These are phyloP conservation scores for Torulaspora globosa DNA, from an alignment of 1,139 yeast species.

Conservation along the genomic window DNA sequence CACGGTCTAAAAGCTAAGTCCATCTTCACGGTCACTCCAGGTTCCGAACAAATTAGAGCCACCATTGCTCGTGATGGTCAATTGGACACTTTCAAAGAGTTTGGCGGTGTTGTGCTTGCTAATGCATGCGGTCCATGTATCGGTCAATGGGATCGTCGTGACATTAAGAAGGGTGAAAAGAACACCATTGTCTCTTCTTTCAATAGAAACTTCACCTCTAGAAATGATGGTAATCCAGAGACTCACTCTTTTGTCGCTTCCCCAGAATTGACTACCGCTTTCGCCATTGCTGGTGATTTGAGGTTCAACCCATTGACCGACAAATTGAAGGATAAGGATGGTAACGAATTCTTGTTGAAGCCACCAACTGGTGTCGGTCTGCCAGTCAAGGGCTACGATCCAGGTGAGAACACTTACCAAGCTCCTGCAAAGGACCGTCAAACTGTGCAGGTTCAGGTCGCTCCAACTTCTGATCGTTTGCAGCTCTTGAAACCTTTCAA, in stretches of 20 bases:
- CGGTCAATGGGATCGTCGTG: constrained; percentile 99
- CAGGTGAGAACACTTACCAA: constrained; percentile 95
- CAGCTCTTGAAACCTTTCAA: constrained; percentile 88
- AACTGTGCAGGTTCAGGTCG: constrained; percentile 64
- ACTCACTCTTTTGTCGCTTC: constrained; percentile 98
- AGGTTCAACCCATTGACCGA: constrained; percentile 98
- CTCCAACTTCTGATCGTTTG: constrained; percentile 84
- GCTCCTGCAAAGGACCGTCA: constrained; percentile 93
- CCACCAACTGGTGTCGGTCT: constrained; percentile 92
- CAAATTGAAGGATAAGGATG: constrained; percentile 86
- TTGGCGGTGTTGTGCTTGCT: constrained; percentile 94
- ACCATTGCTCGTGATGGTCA: constrained; percentile 97
- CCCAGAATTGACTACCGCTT: constrained; percentile 96
- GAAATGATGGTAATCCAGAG: constrained; percentile 98
- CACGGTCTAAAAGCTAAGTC: constrained; percentile 91
- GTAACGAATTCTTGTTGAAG: constrained; percentile 90
- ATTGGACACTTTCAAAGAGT: constrained; percentile 81
- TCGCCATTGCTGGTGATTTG: constrained; percentile 95
- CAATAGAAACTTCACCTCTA: constrained; percentile 98
- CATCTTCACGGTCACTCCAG: constrained; percentile 93
- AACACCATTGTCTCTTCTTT: constrained; percentile 97
- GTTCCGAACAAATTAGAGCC: constrained; percentile 98
- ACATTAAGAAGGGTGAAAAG: constrained; percentile 95
- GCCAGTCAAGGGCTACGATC: constrained; percentile 88
- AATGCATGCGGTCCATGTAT: constrained; percentile 99